phyloP scores from a whole-genome alignment of 2,329 filamentous ascomycete genomes.

The Atkinsonella hypoxylon region DNA sequence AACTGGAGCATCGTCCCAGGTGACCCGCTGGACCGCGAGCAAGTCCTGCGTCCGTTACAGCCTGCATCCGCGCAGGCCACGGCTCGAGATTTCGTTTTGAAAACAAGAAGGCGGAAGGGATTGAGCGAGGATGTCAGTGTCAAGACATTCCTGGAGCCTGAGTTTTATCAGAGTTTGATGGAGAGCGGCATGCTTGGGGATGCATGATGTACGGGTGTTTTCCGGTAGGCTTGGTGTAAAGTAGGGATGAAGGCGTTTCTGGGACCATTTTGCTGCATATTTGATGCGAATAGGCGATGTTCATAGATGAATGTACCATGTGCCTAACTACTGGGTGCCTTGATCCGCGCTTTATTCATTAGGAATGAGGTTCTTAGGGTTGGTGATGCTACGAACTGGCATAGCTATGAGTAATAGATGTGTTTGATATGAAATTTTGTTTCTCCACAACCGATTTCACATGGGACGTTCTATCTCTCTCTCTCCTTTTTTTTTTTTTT shows the following conservation, averaged over 20 bases:
- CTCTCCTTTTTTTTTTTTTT: no score
- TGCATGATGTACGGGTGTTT: slow-evolving; percentile 11
- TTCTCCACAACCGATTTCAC: no score
- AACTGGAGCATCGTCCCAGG: slow-evolving; percentile 93
- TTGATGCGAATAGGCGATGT: neutral
- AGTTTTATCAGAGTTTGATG: slow-evolving; percentile 78
- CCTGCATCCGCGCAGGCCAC: slow-evolving; percentile 80
- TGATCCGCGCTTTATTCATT: no score
- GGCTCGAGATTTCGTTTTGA: slow-evolving; percentile 90
- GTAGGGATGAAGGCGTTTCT: neutral
- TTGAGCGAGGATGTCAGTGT: slow-evolving; percentile 91
- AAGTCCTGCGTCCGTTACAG: slow-evolving; percentile 72
- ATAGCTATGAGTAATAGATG: no score
- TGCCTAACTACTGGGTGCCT: neutral
- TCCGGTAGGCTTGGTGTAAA: neutral
- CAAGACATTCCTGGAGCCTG: slow-evolving; percentile 90
- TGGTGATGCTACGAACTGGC: no score
- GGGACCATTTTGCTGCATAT: neutral
- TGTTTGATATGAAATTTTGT: no score
- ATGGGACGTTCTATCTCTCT: no score
- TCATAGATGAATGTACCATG: neutral
- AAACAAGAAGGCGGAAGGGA: slow-evolving; percentile 87
- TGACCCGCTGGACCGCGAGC: slow-evolving; percentile 81
- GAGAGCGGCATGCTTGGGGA: slow-evolving; percentile 77
- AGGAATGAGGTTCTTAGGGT: no score